These are phyloP conservation scores for Yamadazyma takamatsuzukensis DNA, from an alignment of 805 yeast species.

Conservation along the genomic window DNA sequence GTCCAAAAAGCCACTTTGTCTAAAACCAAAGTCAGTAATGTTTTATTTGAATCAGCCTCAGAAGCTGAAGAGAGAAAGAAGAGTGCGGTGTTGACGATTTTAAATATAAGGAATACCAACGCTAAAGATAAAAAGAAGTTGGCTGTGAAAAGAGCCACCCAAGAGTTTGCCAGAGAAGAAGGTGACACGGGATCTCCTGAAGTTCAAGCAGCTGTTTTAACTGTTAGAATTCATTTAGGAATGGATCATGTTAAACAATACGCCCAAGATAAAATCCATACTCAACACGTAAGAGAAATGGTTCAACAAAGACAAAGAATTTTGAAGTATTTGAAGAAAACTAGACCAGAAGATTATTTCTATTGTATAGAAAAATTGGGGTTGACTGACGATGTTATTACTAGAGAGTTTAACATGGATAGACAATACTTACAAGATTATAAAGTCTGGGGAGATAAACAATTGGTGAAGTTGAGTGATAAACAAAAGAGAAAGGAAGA, in stretches of 20 bases:
- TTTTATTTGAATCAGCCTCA: conserved; percentile 23
- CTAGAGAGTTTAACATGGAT: conserved; percentile 77
- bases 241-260: conserved; percentile 66
- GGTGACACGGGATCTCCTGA: conserved; percentile 96
- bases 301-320: conserved; percentile 88
- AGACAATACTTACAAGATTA: conserved; percentile 75
- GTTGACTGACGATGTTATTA: conserved; percentile 72
- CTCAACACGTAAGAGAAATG: conserved; percentile 69
- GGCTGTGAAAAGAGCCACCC: conserved; percentile 61
- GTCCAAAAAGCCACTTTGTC: conserved; percentile 62
- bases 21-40: conserved; percentile 28
- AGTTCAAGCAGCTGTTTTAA: conserved; percentile 90
- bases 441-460: conserved; percentile 72
- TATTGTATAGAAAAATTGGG: conserved; percentile 88
- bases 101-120: conserved; percentile 69
- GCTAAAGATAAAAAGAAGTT: conserved; percentile 53
- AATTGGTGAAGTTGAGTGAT: conserved; percentile 48
- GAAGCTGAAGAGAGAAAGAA: conserved; percentile 52
- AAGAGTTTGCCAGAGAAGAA: conserved; percentile 76
- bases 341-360: conserved; percentile 76
- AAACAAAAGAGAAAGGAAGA: conserved; percentile 29
- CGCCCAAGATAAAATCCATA: conserved; percentile 69
- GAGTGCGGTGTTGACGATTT: conserved; percentile 65
- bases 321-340: conserved; percentile 76
- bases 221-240: conserved; percentile 73